Evolutionary conservation across 179 eudicot genomes (phyloP).

Genomic region (Beta macrorhiza): DNA sequence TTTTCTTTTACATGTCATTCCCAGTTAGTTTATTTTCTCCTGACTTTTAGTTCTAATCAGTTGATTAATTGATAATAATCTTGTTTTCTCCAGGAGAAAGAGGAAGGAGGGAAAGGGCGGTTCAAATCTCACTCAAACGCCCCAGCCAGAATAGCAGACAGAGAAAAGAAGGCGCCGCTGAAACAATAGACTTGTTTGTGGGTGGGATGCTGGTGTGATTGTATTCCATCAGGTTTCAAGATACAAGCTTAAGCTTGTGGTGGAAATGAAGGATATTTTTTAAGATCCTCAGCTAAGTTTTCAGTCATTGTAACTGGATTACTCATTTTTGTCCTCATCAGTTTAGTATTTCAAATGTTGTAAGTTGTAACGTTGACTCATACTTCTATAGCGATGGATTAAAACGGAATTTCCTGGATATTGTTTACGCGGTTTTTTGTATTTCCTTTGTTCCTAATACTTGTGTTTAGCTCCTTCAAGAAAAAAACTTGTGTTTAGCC

Average conservation of each 20-base stretch:
- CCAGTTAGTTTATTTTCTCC: neutral
- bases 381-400: neutral
- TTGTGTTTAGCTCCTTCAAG: too few species aligned
- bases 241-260: neutral
- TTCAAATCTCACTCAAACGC: slow-evolving; percentile 86
- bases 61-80: neutral
- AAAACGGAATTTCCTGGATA: neutral
- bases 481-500: too few species aligned
- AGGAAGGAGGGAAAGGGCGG: slow-evolving; percentile 86
- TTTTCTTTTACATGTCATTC: neutral
- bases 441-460: neutral
- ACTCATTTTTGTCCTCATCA: slow-evolving; percentile 19
- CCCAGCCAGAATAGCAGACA: slow-evolving; percentile 81
- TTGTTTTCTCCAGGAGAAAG: slow-evolving; percentile 61
- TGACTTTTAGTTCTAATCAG: neutral
- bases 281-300: neutral
- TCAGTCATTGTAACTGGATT: slow-evolving; percentile 21
- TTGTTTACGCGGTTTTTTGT: neutral
- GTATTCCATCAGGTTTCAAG: neutral
- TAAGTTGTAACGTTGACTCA: slow-evolving; percentile 22
- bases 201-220: neutral
- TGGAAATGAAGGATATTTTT: neutral
- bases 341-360: slow-evolving; percentile 18
- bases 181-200: slow-evolving; percentile 32
- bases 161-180: slow-evolving; percentile 94